Conservation (phyloP, 176 grass and related monocot species). For the Thalia dealbata region DNA sequence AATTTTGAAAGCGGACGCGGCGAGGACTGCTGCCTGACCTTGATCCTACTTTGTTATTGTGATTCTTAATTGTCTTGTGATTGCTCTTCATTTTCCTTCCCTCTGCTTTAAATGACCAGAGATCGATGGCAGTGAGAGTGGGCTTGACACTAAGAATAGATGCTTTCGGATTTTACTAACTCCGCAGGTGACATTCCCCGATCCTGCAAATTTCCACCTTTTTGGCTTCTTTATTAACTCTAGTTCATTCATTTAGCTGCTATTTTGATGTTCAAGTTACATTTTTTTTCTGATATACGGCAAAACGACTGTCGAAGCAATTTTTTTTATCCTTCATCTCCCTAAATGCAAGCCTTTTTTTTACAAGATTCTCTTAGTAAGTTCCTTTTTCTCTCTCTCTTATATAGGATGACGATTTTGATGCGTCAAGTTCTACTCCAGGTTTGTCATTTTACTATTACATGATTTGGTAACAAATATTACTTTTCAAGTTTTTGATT, state of each 20-base stretch:
- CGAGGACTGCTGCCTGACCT: neutral
- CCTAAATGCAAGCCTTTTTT: neutral
- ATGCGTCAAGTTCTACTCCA: slow-evolving; percentile 60
- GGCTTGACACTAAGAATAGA: slow-evolving; percentile 44
- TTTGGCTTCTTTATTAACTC: slow-evolving; percentile 14
- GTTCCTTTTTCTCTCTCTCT: slow-evolving; percentile 3
- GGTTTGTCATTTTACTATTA: slow-evolving; percentile 33
- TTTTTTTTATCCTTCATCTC: too few relatives aligned
- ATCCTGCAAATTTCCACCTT: neutral
- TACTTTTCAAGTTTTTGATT: too few relatives aligned
- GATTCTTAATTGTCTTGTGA: neutral
- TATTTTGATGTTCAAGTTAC: neutral
- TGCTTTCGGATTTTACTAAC: slow-evolving; percentile 80
- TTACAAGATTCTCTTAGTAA: slow-evolving; percentile 1
- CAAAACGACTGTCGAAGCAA: too few relatives aligned
- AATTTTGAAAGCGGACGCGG: neutral
- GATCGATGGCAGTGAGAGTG: slow-evolving; percentile 79
- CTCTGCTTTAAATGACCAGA: slow-evolving; percentile 27
- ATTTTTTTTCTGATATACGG: neutral
- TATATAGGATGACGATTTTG: slow-evolving; percentile 66
- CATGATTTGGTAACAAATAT: neutral
- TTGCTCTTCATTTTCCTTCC: neutral
- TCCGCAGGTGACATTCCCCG: slow-evolving; percentile 45
- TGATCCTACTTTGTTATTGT: neutral
- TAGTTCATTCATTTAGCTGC: neutral